Evolutionary conservation across 805 yeast genomes (phyloP).

Genomic region (Cyberlindnera euphorbiiphila): DNA sequence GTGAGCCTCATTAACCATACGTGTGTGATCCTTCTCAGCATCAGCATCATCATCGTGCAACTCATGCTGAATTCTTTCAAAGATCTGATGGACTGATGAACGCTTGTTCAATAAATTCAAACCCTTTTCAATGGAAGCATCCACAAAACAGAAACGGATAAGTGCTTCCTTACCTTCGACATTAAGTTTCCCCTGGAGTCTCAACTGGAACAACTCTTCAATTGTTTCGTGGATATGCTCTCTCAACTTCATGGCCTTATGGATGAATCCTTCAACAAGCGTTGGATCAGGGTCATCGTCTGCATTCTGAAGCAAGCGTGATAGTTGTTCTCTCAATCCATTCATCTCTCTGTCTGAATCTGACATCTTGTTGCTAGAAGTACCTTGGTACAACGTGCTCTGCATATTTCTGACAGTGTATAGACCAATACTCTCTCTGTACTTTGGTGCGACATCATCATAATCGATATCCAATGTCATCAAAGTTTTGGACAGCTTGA

Average conservation of each 20-base stretch:
- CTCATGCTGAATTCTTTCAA: constrained; percentile 5
- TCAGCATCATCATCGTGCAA: not conserved
- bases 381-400: constrained; percentile 31
- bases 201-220: constrained; percentile 54
- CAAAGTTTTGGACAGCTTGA: constrained; percentile 57
- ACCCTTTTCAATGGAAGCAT: constrained; percentile 63
- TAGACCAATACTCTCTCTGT: constrained; percentile 65
- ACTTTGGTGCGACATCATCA: constrained; percentile 49
- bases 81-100: constrained; percentile 13
- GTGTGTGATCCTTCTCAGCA: too few relatives aligned
- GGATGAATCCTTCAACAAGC: constrained; percentile 32
- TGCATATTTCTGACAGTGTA: constrained; percentile 84
- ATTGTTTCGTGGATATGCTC: constrained; percentile 43
- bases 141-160: constrained; percentile 65
- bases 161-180: constrained; percentile 77
- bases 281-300: constrained; percentile 25
- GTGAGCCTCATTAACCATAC: not conserved
- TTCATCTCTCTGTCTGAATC: constrained; percentile 39
- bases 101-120: constrained; percentile 32
- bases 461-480: constrained; percentile 66
- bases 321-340: constrained; percentile 51
- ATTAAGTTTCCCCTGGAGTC: constrained; percentile 51
- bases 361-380: not conserved
- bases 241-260: constrained; percentile 36
- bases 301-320: constrained; percentile 36